Base-by-base conservation (phyloP, 1,284 basidiomycete genomes). In the Tilletia indica region DNA sequence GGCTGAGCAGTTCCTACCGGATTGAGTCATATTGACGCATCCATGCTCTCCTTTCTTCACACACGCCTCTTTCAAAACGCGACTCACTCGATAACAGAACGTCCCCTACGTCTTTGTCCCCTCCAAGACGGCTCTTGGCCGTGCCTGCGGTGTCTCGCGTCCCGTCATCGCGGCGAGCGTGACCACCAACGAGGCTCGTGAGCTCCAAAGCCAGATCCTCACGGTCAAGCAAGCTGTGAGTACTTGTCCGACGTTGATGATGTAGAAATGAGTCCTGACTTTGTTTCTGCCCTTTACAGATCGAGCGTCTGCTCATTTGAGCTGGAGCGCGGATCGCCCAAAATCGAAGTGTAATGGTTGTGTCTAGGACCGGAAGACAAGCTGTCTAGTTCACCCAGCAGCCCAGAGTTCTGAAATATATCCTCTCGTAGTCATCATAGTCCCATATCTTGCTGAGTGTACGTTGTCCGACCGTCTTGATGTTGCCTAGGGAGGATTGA, bases 51-150 rank as follows among this genome's bases (percentile, higher is more conserved):
- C 31, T 39, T 1, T 31, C 16, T 21, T 63, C 58, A 34, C 51
- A 6, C 8, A 25, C 21, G 51, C 8, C 45, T 80, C 81, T 71
- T 73, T 19, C 21, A 19, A 8, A 72, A 67, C 71, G 72, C 58
- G 72, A 70, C 67, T 39, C n/a, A 61, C 31, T 16, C 42, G 42
- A 45, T 14, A 64, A 21, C 61, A 71, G 93, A 97, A 97, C 87
- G 94, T 97, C 66, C 93, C 93, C 14, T 98, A 98, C 86, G 89
- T 98, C 82, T 99, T 97, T 86, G 89, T 99, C 61, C 93, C 93
- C 51, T 93, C 91, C 71, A 97, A 97, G 87, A 93, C 93, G 72
- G 95, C 96, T 21, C 88, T 99, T 48, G 97, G 96, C 67, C 90
- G 96, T 71, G 96, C 96, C 54, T 99, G 96, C 86, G 94, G 95